A percentile compares a stretch with the other conserved stretches of the same genome.
Evolutionary conservation across 805 yeast species (phyloP).

Genomic region (Nakazawaea wyomingensis): DNA sequence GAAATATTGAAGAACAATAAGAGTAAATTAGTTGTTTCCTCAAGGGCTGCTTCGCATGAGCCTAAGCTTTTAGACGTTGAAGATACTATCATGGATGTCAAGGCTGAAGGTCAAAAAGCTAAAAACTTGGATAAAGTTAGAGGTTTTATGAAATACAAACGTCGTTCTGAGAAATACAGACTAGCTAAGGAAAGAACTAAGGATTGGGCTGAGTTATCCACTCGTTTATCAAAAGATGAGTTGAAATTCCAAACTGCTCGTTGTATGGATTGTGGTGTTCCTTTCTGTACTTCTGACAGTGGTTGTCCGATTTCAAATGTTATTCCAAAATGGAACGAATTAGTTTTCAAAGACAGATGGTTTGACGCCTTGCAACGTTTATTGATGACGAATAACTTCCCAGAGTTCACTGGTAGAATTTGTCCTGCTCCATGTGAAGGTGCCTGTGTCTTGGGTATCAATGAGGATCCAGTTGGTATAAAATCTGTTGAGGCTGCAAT

Average conservation of each 20-base stretch:
- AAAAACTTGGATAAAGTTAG: constrained; percentile 70
- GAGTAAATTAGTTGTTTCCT: constrained; percentile 24
- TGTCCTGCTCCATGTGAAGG: constrained; percentile 99
- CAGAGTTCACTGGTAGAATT: constrained; percentile 96
- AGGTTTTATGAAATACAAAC: constrained; percentile 92
- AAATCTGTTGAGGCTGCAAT: constrained; percentile 94
- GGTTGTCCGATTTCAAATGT: constrained; percentile 98
- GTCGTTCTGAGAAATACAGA: constrained; percentile 84
- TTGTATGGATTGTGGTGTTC: constrained; percentile 99
- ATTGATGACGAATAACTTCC: constrained; percentile 96
- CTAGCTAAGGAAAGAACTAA: constrained; percentile 65
- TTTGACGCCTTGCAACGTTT: constrained; percentile 85
- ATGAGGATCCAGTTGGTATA: constrained; percentile 93
- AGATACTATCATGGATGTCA: constrained; percentile 73
- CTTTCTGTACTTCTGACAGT: constrained; percentile 96
- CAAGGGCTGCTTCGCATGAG: constrained; percentile 39
- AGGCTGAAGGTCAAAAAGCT: constrained; percentile 57
- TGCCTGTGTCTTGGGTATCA: constrained; percentile 87
- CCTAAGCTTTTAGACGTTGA: constrained; percentile 88
- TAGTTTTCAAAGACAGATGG: constrained; percentile 94
- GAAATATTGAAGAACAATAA: constrained; percentile 60
- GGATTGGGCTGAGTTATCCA: constrained; percentile 91
- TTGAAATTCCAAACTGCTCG: constrained; percentile 90
- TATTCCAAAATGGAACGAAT: constrained; percentile 97
- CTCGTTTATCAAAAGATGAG: constrained; percentile 78